Evolutionary conservation across 352 stramenopile genomes (phyloP).

Genomic region (Phytophthora quininea): DNA sequence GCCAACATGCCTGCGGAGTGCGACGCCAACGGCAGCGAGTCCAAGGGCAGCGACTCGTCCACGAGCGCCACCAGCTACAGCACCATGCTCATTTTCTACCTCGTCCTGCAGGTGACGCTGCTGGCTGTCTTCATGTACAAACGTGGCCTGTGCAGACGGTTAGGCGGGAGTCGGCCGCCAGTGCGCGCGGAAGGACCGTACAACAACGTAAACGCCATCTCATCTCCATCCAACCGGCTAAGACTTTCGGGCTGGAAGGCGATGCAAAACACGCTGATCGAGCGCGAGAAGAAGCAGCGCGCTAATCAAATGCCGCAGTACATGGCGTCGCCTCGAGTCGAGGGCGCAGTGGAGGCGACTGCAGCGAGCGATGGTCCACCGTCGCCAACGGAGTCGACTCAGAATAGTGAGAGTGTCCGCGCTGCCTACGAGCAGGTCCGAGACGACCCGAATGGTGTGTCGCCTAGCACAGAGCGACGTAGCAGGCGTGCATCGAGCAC

Average conservation of each 20-base stretch:
- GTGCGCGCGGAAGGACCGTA: slow-evolving; percentile 53
- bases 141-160: slow-evolving; percentile 44
- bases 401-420: slow-evolving; percentile 18
- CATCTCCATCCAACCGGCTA: slow-evolving; percentile 70
- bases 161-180: slow-evolving; percentile 18
- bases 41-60: slow-evolving; percentile 14
- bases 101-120: slow-evolving; percentile 67
- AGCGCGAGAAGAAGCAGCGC: slow-evolving; percentile 60
- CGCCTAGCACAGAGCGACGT: slow-evolving; percentile 6
- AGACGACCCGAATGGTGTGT: slow-evolving; percentile 3
- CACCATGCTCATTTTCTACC: slow-evolving; percentile 70
- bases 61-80: slow-evolving; percentile 43
- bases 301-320: slow-evolving; percentile 30
- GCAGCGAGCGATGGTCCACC: slow-evolving; percentile 4
- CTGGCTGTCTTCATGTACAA: slow-evolving; percentile 68
- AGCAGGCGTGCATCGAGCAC: slow-evolving; percentile 3
- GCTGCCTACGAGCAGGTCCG: slow-evolving; percentile 23
- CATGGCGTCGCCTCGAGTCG: slow-evolving; percentile 27
- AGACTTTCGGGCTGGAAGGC: slow-evolving; percentile 65
- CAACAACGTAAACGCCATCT: slow-evolving; percentile 74
- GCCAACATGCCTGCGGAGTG: slow-evolving; percentile 60
- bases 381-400: slow-evolving; percentile 8
- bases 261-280: slow-evolving; percentile 60
- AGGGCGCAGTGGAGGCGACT: slow-evolving; percentile 6
- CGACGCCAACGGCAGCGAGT: slow-evolving; percentile 23